phyloP scores from a whole-genome alignment of 78 protist genomes.

The Capsaspora owczarzaki region DNA sequence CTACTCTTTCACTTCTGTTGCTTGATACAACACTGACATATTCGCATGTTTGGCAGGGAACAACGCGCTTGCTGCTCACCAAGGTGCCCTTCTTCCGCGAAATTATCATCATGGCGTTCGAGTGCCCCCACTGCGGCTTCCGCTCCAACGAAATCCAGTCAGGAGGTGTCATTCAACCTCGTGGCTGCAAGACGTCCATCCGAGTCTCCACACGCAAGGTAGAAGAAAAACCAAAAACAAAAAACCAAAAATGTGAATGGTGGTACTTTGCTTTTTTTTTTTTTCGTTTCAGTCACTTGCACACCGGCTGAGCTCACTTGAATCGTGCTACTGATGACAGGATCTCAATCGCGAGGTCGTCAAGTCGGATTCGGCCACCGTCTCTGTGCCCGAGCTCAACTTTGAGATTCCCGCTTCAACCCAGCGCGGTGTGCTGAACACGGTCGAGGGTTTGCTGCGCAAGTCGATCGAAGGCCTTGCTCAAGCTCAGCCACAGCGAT shows the following conservation, averaged over 20 bases:
- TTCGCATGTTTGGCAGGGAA: conserved; percentile 34
- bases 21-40: background rate
- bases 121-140: conserved; percentile 80
- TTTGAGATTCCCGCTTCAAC: conserved; percentile 72
- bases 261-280: no score
- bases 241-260: no score
- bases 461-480: conserved; percentile 20
- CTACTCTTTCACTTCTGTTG: background rate
- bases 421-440: conserved; percentile 56
- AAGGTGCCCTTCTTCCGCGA: conserved; percentile 80
- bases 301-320: no score
- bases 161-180: conserved; percentile 37
- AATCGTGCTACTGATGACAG: no score
- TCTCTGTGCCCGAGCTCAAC: conserved; percentile 75
- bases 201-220: no score
- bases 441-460: conserved; percentile 66
- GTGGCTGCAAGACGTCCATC: conserved; percentile 22
- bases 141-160: conserved; percentile 50
- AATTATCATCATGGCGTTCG: conserved; percentile 71
- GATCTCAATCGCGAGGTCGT: conserved; percentile 10
- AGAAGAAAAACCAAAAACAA: no score
- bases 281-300: no score
- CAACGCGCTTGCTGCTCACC: conserved; percentile 66
- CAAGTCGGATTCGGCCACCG: conserved; percentile 48
- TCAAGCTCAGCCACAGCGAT: conserved; percentile 6